Percentiles rank a stretch among this genome's conserved stretches.
These are phyloP conservation scores for Jacaranda mimosifolia DNA, from an alignment of 257 asterid species.

Conservation along the genomic window DNA sequence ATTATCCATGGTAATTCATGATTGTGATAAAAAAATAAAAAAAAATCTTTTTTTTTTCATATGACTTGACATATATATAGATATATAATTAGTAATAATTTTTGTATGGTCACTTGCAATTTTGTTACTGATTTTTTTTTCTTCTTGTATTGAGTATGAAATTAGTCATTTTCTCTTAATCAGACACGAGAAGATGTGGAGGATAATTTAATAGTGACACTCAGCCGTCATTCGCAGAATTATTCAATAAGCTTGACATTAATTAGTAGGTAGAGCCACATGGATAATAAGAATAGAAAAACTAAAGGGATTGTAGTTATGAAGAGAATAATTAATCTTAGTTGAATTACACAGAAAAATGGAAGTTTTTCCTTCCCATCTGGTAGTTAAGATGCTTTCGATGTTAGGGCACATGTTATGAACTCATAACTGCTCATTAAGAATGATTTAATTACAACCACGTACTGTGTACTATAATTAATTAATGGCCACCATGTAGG, in stretches of 20 bases:
- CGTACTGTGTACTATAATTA: slow-evolving; percentile 12
- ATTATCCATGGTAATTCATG: too few relatives aligned
- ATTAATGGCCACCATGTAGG: background rate
- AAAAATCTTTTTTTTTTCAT: too few relatives aligned
- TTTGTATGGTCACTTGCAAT: too few relatives aligned
- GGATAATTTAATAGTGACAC: background rate
- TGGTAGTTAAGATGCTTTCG: slow-evolving; percentile 41
- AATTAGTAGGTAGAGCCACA: slow-evolving; percentile 30
- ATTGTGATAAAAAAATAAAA: too few relatives aligned
- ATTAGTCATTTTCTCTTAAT: background rate
- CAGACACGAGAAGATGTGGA: too few relatives aligned
- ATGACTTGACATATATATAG: too few relatives aligned
- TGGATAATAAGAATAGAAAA: slow-evolving; percentile 13
- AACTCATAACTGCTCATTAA: slow-evolving; percentile 33
- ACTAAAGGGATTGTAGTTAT: background rate
- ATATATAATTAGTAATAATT: too few relatives aligned
- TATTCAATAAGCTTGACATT: slow-evolving; percentile 3
- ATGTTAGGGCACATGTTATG: slow-evolving; percentile 36
- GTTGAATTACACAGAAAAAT: background rate
- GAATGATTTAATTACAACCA: slow-evolving; percentile 21
- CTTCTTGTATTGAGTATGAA: too few relatives aligned
- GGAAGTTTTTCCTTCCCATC: background rate
- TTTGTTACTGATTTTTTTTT: too few relatives aligned
- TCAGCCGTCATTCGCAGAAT: slow-evolving; percentile 17
- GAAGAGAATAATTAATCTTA: slow-evolving; percentile 15